Conservation (phyloP, 164 flowering plant genomes). For the Piper betle region DNA sequence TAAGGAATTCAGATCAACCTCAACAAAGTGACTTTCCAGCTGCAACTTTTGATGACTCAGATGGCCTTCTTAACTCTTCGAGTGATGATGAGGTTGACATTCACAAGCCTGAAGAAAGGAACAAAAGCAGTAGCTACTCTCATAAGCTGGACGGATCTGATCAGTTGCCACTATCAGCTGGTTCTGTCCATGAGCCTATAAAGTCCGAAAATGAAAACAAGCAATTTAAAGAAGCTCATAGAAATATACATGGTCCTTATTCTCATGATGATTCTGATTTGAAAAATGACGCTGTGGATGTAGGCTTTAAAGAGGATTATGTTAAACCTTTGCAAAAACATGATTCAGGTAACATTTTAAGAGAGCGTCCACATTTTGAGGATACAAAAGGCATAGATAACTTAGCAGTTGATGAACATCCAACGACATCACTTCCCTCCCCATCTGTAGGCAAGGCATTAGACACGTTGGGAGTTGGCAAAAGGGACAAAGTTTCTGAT, state of each 20-base stretch:
- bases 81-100: slow-evolving; percentile 31
- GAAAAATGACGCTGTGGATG: slow-evolving; percentile 5
- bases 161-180: slow-evolving; percentile 1
- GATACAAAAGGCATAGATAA: background rate
- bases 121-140: background rate
- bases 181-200: slow-evolving; percentile 5
- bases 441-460: background rate
- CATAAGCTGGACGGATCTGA: slow-evolving; percentile 6
- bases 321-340: background rate
- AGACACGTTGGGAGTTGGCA: slow-evolving; percentile 7
- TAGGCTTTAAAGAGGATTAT: slow-evolving; percentile 9
- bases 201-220: background rate
- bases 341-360: background rate
- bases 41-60: slow-evolving; percentile 46
- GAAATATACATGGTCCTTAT: background rate
- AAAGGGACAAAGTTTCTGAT: slow-evolving; percentile 3
- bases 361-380: slow-evolving; percentile 4
- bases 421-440: background rate
- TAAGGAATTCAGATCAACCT: slow-evolving; percentile 11
- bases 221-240: background rate
- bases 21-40: slow-evolving; percentile 23
- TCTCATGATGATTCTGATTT: slow-evolving; percentile 15
- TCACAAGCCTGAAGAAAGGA: slow-evolving; percentile 7
- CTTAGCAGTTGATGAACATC: background rate
- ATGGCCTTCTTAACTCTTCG: slow-evolving; percentile 33